phyloP scores from a whole-genome alignment of 164 flowering plant species.

The Platanus orientalis region DNA sequence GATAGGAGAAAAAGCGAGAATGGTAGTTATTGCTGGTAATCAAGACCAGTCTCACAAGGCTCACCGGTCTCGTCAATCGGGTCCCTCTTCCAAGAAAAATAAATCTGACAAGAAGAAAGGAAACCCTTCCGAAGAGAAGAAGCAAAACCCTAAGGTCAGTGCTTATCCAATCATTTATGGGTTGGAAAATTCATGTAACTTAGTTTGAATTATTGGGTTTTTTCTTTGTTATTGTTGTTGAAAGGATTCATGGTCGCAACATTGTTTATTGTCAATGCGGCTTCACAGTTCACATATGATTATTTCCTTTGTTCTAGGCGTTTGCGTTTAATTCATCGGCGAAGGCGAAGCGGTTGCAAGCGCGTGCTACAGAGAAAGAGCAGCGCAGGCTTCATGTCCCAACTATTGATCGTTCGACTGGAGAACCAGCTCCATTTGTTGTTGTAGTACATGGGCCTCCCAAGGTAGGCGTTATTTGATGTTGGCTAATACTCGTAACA shows the following conservation, averaged over 20 bases:
- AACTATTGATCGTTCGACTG: slow-evolving; percentile 62
- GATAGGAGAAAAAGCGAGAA: too few relatives aligned
- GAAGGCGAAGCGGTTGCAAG: slow-evolving; percentile 79
- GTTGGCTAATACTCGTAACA: too few relatives aligned
- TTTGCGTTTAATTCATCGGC: slow-evolving; percentile 71
- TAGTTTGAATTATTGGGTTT: neutral
- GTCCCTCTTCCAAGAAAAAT: slow-evolving; percentile 56
- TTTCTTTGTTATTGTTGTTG: neutral
- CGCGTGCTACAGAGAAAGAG: slow-evolving; percentile 85
- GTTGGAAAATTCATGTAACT: neutral
- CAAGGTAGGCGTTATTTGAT: slow-evolving; percentile 54
- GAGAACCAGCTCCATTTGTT: slow-evolving; percentile 88
- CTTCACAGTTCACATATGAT: neutral
- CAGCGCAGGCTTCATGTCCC: slow-evolving; percentile 86
- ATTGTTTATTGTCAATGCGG: neutral
- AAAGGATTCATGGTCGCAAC: neutral
- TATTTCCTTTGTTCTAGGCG: slow-evolving; percentile 37
- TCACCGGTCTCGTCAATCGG: slow-evolving; percentile 62
- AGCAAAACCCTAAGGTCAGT: slow-evolving; percentile 58
- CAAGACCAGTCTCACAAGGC: slow-evolving; percentile 57
- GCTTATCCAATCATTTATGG: neutral
- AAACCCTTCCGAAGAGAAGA: slow-evolving; percentile 29
- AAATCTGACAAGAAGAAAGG: slow-evolving; percentile 38
- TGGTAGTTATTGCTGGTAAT: slow-evolving; percentile 10
- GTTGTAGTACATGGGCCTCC: slow-evolving; percentile 97